Base-by-base conservation (phyloP, 805 yeast species). In the Kodamaea sagamina region DNA sequence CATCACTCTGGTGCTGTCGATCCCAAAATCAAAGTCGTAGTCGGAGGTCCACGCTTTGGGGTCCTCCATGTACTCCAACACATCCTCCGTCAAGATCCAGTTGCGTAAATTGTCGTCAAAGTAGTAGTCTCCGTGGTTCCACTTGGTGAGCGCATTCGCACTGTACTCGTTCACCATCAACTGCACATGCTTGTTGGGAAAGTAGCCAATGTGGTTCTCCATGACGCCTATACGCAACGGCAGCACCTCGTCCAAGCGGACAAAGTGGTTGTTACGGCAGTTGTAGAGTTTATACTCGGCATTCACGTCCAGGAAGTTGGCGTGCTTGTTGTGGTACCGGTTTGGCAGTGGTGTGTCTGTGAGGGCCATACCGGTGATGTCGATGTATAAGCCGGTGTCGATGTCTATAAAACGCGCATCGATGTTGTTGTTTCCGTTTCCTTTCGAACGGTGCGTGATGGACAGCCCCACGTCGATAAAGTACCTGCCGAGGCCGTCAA, bases 391-490 rank as follows among this genome's bases (percentile, higher is more conserved):
- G 3, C 63, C 63, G 4, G 61, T 47, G 35, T 59, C 62, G 13
- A 58, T 32, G 37, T 59, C 63, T 16, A 59, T 59, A 45, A 57
- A 58, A 4, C 63, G 41, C 4, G 61, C 62, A 28, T 49, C 47
- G 7, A 55, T 52, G 28, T 54, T 50, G 36, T 51, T 44, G 29
- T 28, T 36, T 0, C 84, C 86, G 52, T 78, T 81, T 1, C 81
- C 87, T 41, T 72, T 71, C 0, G 57, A 60, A 15, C 63, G 40
- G 32, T 51, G 49, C 18, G 60, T 49, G 32, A 59, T 50, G 31
- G 50, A 55, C 11, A 54, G 50, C 11, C 58, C 59, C 16, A 59
- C 54, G 32, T 59, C 63, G 19, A 59, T 42, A 36, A 57, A 59
- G 47, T 49, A 59, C n/a, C 62, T 38, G 4, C 51, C 51, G 32